Percentiles rank a stretch among this genome's conserved stretches.
These are phyloP conservation scores for Boletus coccyginus DNA, from an alignment of 768 basidiomycete genomes.

Conservation along the genomic window DNA sequence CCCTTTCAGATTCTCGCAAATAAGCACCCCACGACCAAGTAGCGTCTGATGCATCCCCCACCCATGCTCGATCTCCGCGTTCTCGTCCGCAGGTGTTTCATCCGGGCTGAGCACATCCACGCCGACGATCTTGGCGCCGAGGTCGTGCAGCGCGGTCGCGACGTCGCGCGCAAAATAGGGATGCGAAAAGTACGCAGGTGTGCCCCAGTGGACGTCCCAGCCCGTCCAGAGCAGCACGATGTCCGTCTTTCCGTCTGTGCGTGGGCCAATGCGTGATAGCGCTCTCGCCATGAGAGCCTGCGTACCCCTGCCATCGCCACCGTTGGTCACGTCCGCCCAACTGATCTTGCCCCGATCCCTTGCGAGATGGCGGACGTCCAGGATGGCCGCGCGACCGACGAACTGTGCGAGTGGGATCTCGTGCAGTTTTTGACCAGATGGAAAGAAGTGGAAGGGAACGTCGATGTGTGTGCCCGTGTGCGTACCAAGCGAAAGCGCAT, in stretches of 20 bases:
- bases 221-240: slow-evolving; percentile 64
- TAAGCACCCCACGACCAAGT: slow-evolving; percentile 58
- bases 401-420: slow-evolving; percentile 53
- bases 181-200: slow-evolving; percentile 53
- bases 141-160: slow-evolving; percentile 45
- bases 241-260: slow-evolving; percentile 26
- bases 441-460: slow-evolving; percentile 71
- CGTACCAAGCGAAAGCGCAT: slow-evolving; percentile 52
- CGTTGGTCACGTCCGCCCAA: slow-evolving; percentile 40
- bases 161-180: slow-evolving; percentile 59
- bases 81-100: slow-evolving; percentile 39
- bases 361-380: slow-evolving; percentile 50
- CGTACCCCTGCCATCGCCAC: not conserved
- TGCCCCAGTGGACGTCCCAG: slow-evolving; percentile 59
- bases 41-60: slow-evolving; percentile 59
- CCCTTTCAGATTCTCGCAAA: slow-evolving; percentile 69
- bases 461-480: slow-evolving; percentile 83
- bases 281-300: not conserved
- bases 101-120: slow-evolving; percentile 69
- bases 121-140: slow-evolving; percentile 57
- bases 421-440: slow-evolving; percentile 54
- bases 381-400: slow-evolving; percentile 51
- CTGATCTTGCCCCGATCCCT: slow-evolving; percentile 45
- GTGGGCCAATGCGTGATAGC: slow-evolving; percentile 21
- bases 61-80: slow-evolving; percentile 10